phyloP scores from a whole-genome alignment of 306 rosid species.

The Notholithocarpus densiflorus region DNA sequence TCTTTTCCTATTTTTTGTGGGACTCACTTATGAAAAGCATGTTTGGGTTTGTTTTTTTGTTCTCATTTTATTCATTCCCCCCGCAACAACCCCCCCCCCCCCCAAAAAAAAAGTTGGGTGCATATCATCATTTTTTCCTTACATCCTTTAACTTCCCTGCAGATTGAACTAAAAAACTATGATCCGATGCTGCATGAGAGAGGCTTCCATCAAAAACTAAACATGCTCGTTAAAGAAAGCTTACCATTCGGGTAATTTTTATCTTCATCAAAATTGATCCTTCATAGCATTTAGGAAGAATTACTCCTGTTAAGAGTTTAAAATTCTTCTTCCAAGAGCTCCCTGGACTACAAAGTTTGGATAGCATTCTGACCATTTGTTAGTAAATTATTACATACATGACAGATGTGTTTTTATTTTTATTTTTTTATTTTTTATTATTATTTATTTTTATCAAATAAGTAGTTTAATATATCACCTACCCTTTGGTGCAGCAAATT shows the following conservation, averaged over 20 bases:
- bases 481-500: too few species aligned
- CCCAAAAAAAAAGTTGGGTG: not conserved
- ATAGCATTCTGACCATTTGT: not conserved
- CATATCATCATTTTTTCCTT: not conserved
- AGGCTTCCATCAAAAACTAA: slow-evolving; percentile 73
- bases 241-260: slow-evolving; percentile 48
- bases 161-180: slow-evolving; percentile 58
- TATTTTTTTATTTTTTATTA: too few species aligned
- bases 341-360: not conserved
- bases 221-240: slow-evolving; percentile 64
- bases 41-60: too few species aligned
- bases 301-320: not conserved
- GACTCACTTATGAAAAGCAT: too few species aligned
- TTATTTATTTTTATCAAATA: too few species aligned
- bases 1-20: too few species aligned
- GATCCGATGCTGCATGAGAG: slow-evolving; percentile 74
- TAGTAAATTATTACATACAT: not conserved
- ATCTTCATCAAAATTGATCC: slow-evolving; percentile 27
- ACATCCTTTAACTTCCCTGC: slow-evolving; percentile 20
- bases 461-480: too few species aligned
- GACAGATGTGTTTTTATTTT: too few species aligned
- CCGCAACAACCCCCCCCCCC: too few species aligned
- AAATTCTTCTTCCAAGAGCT: not conserved
- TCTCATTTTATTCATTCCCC: too few species aligned
- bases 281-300: slow-evolving; percentile 18